phyloP scores from a whole-genome alignment of 805 yeast genomes.

The Metschnikowia hibisci region DNA sequence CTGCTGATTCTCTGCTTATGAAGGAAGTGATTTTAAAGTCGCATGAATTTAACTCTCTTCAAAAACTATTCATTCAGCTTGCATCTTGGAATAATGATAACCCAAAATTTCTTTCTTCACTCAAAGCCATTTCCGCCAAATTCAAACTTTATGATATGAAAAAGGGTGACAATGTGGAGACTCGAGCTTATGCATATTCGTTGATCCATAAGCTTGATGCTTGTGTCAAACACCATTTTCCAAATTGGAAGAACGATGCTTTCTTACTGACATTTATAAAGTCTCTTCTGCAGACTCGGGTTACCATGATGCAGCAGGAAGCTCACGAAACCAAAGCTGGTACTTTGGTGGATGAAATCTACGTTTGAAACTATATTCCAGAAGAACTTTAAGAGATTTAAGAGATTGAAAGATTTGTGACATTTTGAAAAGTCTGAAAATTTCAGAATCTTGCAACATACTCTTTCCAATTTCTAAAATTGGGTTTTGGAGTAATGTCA shows the following conservation, averaged over 20 bases:
- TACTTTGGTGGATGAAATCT: background rate
- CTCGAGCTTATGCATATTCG: conserved; percentile 15
- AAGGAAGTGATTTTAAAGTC: conserved; percentile 16
- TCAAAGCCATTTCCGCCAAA: conserved; percentile 32
- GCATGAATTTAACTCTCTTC: conserved; percentile 21
- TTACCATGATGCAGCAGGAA: conserved; percentile 7
- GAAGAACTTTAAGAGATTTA: no score
- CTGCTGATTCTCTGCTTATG: conserved; percentile 17
- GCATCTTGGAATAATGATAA: conserved; percentile 13
- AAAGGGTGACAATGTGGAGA: conserved; percentile 8
- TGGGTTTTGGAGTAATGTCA: no score
- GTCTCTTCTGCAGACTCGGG: conserved; percentile 6
- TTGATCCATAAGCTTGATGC: conserved; percentile 13
- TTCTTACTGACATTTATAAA: conserved; percentile 2
- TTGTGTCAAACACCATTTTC: conserved; percentile 5
- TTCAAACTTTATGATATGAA: conserved; percentile 23
- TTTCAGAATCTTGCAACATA: no score
- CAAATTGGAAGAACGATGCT: background rate
- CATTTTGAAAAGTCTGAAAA: no score
- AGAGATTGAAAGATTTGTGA: no score
- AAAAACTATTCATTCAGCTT: conserved; percentile 23
- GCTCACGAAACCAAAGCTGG: conserved; percentile 1
- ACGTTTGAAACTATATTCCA: background rate
- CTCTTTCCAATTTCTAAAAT: no score
- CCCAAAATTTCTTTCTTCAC: conserved; percentile 23